Base-by-base conservation (phyloP, 805 yeast species). In the Candida ponderosae region DNA sequence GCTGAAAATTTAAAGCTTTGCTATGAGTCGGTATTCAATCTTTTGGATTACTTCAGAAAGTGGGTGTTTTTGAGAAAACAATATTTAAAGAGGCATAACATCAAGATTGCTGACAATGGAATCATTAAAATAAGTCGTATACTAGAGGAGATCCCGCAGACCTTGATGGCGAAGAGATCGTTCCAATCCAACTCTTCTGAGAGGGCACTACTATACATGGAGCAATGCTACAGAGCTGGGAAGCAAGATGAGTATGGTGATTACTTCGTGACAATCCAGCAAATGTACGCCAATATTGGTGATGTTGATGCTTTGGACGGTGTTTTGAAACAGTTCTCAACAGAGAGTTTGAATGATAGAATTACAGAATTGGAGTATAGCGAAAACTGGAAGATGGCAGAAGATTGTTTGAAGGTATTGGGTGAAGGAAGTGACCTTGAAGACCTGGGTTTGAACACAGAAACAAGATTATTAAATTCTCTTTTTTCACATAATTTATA, bases 241-340 rank as follows among this genome's bases (percentile, higher is more conserved):
- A 48, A 54, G 1, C 43, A 46, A 17, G 57, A 45, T 36, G 42
- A 55, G 23, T 33, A 67, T 36, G 56, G 59, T 47, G 59, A 65
- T 14, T 33, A 29, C 8, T 38, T 51, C 43, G 64, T 62, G 49
- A 68, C 78, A 5, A 58, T 93, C n/a, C 87, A 86, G 48, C 70
- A 72, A 20, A 83, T 89, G 65, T 93, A 93, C 56, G 81, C 95
- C 7, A 81, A 76, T 40, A 76, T 93, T 34, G 90, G 87, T 48
- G 98, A 94, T 51, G 70, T 80, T 28, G 99, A 93, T 62, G 79
- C 96, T 0, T 66, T 93, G 24, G 89, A 84, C 53, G 99, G 98
- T 18, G 76, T 86, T 5, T 62, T 89, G 39, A 78, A 84, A 41
- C 71, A 71, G 41, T 81, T 85, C 47, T 77, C 95, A 0, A 72